Conservation (phyloP, 1,284 basidiomycete species). For the Trametes pubescens region DNA sequence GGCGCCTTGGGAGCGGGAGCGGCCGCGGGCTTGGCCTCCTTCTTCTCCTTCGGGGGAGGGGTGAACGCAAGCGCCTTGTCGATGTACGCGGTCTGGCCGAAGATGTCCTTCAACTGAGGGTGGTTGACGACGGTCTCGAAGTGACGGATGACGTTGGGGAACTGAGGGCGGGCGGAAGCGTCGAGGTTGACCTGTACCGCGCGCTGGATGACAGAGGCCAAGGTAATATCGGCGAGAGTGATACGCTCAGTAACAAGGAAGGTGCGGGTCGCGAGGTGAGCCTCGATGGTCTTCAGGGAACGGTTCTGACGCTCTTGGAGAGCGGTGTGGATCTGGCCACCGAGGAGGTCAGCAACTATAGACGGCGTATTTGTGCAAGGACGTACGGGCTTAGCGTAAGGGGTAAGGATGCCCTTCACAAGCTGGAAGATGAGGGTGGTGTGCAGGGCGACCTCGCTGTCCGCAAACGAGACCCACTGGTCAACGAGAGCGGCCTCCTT, state of each 20-base stretch:
- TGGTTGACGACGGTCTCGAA: slow-evolving; percentile 88
- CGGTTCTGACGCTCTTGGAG: slow-evolving; percentile 62
- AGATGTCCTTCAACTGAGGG: slow-evolving; percentile 74
- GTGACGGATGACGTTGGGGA: slow-evolving; percentile 86
- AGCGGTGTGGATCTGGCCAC: slow-evolving; percentile 60
- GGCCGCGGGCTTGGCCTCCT: slow-evolving; percentile 55
- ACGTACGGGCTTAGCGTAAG: slow-evolving; percentile 73
- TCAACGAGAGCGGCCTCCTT: slow-evolving; percentile 70
- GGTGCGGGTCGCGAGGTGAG: slow-evolving; percentile 81
- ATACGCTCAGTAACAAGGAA: slow-evolving; percentile 95
- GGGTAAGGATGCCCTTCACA: slow-evolving; percentile 53
- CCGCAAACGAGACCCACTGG: slow-evolving; percentile 73
- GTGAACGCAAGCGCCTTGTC: slow-evolving; percentile 80
- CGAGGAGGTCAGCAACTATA: background rate
- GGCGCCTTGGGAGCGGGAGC: slow-evolving; percentile 60
- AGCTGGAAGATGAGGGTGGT: slow-evolving; percentile 43
- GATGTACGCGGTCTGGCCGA: slow-evolving; percentile 64
- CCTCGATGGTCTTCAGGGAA: slow-evolving; percentile 73
- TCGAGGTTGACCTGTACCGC: slow-evolving; percentile 66
- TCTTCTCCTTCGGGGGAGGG: slow-evolving; percentile 78
- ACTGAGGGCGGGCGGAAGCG: slow-evolving; percentile 66
- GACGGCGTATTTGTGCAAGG: background rate
- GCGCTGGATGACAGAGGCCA: slow-evolving; percentile 68
- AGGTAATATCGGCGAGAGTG: slow-evolving; percentile 88
- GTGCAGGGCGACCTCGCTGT: slow-evolving; percentile 57